These are phyloP conservation scores for Melastoma malabathricum DNA, from an alignment of 345 rosid species.

Conservation along the genomic window DNA sequence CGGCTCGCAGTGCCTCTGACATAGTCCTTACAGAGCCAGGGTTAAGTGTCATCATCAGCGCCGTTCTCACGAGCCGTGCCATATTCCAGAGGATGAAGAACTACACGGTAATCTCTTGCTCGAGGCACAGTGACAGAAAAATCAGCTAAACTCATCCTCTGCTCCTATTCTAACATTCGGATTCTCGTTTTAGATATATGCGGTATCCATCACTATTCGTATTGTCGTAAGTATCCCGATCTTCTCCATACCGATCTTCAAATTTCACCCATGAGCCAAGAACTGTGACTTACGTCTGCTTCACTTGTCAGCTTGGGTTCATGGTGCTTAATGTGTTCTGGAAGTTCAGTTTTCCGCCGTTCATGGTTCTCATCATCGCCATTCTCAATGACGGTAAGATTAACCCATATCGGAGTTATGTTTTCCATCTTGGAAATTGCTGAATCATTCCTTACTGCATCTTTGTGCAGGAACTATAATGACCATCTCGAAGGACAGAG, in stretches of 20 bases:
- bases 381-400: slow-evolving; percentile 57
- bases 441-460: neutral
- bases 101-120: slow-evolving; percentile 40
- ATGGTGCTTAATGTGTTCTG: slow-evolving; percentile 55
- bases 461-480: slow-evolving; percentile 52
- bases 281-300: neutral
- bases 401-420: neutral
- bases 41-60: slow-evolving; percentile 78
- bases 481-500: slow-evolving; percentile 93
- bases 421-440: no score
- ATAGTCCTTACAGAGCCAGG: slow-evolving; percentile 92
- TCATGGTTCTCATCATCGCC: slow-evolving; percentile 79
- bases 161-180: slow-evolving; percentile 6
- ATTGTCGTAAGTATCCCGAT: slow-evolving; percentile 39
- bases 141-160: neutral
- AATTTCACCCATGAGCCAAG: neutral
- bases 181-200: slow-evolving; percentile 40
- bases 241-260: neutral
- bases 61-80: slow-evolving; percentile 87
- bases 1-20: slow-evolving; percentile 84
- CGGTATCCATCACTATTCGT: slow-evolving; percentile 83
- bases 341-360: slow-evolving; percentile 75
- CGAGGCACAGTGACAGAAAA: neutral
- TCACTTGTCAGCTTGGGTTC: slow-evolving; percentile 46
- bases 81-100: slow-evolving; percentile 93